A percentile compares a stretch with the other conserved stretches of the same genome.
These are phyloP conservation scores for Darksidea phi DNA, from an alignment of 495 filamentous ascomycete species.

Conservation along the genomic window DNA sequence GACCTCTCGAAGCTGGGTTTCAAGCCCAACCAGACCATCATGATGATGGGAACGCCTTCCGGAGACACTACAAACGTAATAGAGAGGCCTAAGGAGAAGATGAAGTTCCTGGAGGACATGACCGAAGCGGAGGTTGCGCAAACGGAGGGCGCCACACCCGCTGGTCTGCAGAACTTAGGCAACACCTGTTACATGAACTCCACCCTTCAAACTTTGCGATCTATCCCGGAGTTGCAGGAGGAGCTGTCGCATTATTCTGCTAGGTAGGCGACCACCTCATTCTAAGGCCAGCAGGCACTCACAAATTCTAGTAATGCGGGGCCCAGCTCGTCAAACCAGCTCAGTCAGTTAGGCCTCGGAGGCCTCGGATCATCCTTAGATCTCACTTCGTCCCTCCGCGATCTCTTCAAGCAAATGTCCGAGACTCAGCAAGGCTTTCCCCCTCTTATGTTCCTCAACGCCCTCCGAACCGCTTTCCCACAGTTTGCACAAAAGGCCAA, in stretches of 20 bases:
- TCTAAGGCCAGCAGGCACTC: not conserved
- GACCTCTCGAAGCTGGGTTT: constrained; percentile 77
- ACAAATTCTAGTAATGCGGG: constrained; percentile 30
- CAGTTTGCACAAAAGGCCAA: constrained; percentile 88
- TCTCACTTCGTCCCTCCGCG: constrained; percentile 74
- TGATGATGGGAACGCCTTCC: constrained; percentile 95
- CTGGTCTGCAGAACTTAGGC: constrained; percentile 87
- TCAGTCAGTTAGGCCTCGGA: constrained; percentile 61
- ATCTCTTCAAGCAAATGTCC: constrained; percentile 91
- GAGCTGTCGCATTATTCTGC: constrained; percentile 70
- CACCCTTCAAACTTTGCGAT: constrained; percentile 81
- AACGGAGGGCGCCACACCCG: constrained; percentile 77
- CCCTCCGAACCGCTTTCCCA: constrained; percentile 78
- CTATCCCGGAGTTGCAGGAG: constrained; percentile 87
- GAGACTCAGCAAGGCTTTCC: constrained; percentile 86
- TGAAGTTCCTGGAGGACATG: constrained; percentile 96
- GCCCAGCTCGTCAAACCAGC: constrained; percentile 48
- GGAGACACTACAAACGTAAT: constrained; percentile 57
- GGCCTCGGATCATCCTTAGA: constrained; percentile 64
- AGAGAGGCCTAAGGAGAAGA: constrained; percentile 72
- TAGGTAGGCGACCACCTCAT: constrained; percentile 26
- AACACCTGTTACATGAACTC: constrained; percentile 99
- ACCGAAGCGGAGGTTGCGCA: constrained; percentile 88
- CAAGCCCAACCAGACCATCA: constrained; percentile 82
- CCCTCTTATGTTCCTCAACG: constrained; percentile 79